A percentile compares a stretch with the other conserved stretches of the same genome.
phyloP scores from a whole-genome alignment of 192 early-diverging fungal genomes.

The Chytriomyces sp. region DNA sequence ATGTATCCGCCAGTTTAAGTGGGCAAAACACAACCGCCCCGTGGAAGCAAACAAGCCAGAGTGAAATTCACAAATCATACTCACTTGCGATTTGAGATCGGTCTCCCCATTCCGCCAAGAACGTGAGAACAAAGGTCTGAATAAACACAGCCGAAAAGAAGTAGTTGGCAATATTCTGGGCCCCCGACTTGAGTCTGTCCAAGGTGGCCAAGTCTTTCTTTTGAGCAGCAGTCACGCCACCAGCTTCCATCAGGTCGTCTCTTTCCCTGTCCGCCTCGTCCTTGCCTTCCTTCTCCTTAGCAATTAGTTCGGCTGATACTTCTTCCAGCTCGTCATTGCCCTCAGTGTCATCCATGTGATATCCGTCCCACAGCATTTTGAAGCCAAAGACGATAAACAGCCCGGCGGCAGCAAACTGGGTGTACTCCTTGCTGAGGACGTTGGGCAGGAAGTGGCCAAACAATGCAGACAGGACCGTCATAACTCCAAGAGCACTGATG shows the following conservation, averaged over 20 bases:
- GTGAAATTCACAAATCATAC: conserved; percentile 26
- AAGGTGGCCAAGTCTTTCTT: conserved; percentile 8
- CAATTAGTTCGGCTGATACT: conserved; percentile 87
- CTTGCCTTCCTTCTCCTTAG: conserved; percentile 61
- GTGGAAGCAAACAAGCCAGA: neutral
- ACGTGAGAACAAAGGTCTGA: conserved; percentile 94
- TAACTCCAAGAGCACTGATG: conserved; percentile 83
- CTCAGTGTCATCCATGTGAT: conserved; percentile 86
- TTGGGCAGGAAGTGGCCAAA: conserved; percentile 90
- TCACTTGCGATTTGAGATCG: conserved; percentile 89
- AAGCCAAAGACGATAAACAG: conserved; percentile 95
- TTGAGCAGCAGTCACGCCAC: neutral
- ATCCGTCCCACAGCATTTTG: conserved; percentile 84
- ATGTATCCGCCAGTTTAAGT: neutral
- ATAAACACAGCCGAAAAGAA: conserved; percentile 92
- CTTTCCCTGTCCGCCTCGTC: conserved; percentile 58
- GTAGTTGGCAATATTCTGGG: conserved; percentile 27
- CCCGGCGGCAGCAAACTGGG: conserved; percentile 78
- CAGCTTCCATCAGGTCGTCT: conserved; percentile 60
- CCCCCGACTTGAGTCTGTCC: neutral
- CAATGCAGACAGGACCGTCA: conserved; percentile 94
- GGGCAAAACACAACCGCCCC: conserved; percentile 5
- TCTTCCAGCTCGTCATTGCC: conserved; percentile 88
- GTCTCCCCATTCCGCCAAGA: conserved; percentile 98
- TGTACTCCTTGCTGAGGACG: conserved; percentile 85